Conservation (phyloP, 306 rosid species). For the Clitoria ternatea region DNA sequence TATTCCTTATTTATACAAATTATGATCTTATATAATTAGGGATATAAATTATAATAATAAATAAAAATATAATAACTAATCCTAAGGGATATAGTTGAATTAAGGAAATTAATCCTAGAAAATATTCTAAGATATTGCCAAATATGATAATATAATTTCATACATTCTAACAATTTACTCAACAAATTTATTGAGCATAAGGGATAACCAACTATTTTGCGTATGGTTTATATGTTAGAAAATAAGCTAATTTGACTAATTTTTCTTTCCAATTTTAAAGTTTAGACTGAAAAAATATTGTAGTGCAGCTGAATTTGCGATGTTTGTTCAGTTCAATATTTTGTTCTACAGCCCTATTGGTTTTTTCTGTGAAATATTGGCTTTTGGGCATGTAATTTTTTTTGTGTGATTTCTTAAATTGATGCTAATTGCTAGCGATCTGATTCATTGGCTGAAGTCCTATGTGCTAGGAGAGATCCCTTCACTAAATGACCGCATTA, state of each 20-base stretch:
- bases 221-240: neutral
- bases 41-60: too few species aligned
- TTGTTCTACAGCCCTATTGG: neutral
- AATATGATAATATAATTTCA: too few species aligned
- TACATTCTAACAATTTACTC: neutral
- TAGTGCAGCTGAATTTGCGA: neutral
- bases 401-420: neutral
- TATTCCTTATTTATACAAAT: too few species aligned
- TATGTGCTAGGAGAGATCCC: conserved; percentile 97
- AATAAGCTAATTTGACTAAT: neutral
- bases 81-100: too few species aligned
- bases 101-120: too few species aligned
- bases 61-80: too few species aligned
- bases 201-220: neutral
- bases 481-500: conserved; percentile 76
- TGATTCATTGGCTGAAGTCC: conserved; percentile 58
- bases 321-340: neutral
- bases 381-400: neutral
- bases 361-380: neutral
- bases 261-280: neutral
- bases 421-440: conserved; percentile 33
- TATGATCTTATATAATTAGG: too few species aligned
- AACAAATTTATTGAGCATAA: neutral
- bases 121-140: too few species aligned
- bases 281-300: neutral